Evolutionary conservation across 2,329 filamentous ascomycete genomes (phyloP).

Genomic region (Nemania sp.): DNA sequence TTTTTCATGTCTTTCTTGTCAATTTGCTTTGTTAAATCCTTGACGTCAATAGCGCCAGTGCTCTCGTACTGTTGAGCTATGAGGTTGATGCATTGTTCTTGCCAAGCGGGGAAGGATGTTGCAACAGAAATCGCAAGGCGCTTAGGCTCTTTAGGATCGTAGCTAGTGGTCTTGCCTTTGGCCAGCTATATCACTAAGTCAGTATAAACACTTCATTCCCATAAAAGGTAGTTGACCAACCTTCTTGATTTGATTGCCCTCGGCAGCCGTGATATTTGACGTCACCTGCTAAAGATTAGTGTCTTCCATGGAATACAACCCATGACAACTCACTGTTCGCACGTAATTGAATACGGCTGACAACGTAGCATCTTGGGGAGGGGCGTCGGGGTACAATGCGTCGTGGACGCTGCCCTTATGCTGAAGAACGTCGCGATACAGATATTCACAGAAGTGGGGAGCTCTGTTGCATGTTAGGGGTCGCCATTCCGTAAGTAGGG

Average conservation of each 20-base stretch:
- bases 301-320: not conserved
- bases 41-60: conserved; percentile 53
- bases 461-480: conserved; percentile 47
- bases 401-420: conserved; percentile 78
- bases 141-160: conserved; percentile 91
- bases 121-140: conserved; percentile 86
- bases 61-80: conserved; percentile 54
- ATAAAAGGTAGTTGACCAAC: conserved; percentile 48
- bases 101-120: conserved; percentile 83
- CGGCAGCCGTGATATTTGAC: conserved; percentile 82
- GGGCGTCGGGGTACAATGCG: conserved; percentile 73
- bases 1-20: conserved; percentile 79
- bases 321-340: conserved; percentile 51
- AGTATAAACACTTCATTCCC: not conserved
- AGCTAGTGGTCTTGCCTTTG: conserved; percentile 85
- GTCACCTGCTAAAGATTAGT: conserved; percentile 44
- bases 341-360: conserved; percentile 85
- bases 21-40: conserved; percentile 51
- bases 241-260: conserved; percentile 82
- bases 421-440: conserved; percentile 90
- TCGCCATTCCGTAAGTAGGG: not conserved
- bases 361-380: conserved; percentile 67
- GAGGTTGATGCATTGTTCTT: conserved; percentile 85
- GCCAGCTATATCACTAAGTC: conserved; percentile 44
- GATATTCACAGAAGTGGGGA: conserved; percentile 92